Base-by-base conservation (phyloP, 495 filamentous ascomycete genomes). In the Annulohypoxylon bovei region DNA sequence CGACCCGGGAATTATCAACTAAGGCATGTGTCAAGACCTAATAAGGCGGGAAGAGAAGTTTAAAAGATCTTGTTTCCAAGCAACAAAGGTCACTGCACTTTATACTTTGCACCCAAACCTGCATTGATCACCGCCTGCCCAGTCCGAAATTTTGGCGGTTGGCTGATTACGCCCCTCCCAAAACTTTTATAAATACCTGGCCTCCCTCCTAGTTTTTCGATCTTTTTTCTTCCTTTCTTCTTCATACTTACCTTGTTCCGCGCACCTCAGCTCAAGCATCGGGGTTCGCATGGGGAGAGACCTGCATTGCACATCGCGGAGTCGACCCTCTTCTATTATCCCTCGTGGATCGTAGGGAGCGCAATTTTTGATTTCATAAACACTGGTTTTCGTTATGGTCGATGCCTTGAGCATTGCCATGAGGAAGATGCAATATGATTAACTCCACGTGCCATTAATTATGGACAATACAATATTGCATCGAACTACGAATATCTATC, bases 301-400 rank as follows among this genome's bases (percentile, higher is more conserved):
- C 46, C 46, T 50, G 46, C 46, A 50, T 50, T 50, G 46, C 46
- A 50, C 46, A 50, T 50, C 46, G 46, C 46, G 46, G 46, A n/a
- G 46, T 50, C 46, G 23, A 50, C 46, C 46, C 46, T 50, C 12
- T 28, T 50, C 46, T 50, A 50, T 50, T 50, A 50, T 50, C 46
- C 46, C 46, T 50, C 46, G 46, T 50, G 46, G 46, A 50, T 50
- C 46, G 46, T 50, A 50, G 46, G 22, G 22, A n/a, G 46, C 23
- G 46, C 22, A 50, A 50, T 50, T 50, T 50, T 50, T 50, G 46
- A n/a, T 50, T 6, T 50, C 46, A n/a, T 27, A 50, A 47, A 42
- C n/a, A 25, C 44, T 50, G 3, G 4, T 50, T 50, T 50, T 50
- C 46, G 23, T 50, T 50, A 7, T 50, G 46, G 14, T 12, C 46